Evolutionary conservation across 805 yeast genomes (phyloP), one percentile per base, ranked within the genome.

Genomic region (Komagataella ulmi): DNA sequence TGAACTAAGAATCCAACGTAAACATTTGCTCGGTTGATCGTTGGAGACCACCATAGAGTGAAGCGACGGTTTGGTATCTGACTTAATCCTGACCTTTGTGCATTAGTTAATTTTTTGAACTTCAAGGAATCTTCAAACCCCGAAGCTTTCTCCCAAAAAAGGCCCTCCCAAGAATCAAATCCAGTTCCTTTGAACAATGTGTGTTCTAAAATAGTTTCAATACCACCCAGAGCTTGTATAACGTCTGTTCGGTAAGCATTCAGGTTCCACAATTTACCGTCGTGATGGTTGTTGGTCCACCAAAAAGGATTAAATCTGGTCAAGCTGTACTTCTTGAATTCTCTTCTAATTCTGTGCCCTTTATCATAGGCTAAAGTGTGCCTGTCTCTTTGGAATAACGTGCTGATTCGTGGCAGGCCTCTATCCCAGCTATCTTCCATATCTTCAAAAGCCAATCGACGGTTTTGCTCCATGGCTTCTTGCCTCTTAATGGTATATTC

Each of bases 1-100:
- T 93, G 99, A 24, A 93, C 99, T 61, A 90, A 73, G 70, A 93
- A 93, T 24, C 99, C 99, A 53, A 93, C 97, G 62, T 93, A 93
- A 23, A 93, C 98, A 62, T 93, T 93, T 5, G 99, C 99, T 56
- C 99, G 78, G 61, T 93, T 93, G 59, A 93, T 93, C 0, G 99
- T 93, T 5, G 99, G 99, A 0, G 97, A 89, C 99, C 99, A 93
- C 99, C 99, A 93, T 30, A 93, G 70, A 0, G 99, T 93, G 63
- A 93, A 93, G 48, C 99, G 77, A 64, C 99, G 83, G 63, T 93
- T 93, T 3, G 99, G 99, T 61, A 93, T 91, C 69, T 93, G 99
- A 61, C 95, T 87, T 57, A 93, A 75, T 63, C 99, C 99, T 3
- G 97, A 84, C 61, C 99, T 75, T 71, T 93, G 99, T 1, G 99